Conservation (phyloP, 129 eudicot genomes). For the Flaveria brownii region DNA sequence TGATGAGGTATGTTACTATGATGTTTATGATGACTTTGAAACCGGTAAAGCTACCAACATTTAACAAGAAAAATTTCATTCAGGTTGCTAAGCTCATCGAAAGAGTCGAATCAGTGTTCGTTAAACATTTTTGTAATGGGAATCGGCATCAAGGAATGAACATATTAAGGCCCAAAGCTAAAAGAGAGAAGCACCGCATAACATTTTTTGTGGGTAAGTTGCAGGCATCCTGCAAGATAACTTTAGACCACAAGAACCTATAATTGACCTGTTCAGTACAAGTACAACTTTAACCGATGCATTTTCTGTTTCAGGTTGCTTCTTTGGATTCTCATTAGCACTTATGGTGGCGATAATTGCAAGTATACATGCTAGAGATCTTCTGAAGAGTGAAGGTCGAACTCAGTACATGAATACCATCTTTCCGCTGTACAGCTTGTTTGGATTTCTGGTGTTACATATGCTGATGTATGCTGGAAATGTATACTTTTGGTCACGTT, state of each 20-base stretch:
- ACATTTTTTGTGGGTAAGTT: conserved; percentile 54
- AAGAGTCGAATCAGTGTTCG: conserved; percentile 54
- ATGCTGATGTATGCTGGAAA: conserved; percentile 44
- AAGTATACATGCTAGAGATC: conserved; percentile 40
- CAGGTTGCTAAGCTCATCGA: conserved; percentile 54
- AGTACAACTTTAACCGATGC: background rate
- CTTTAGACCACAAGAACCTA: background rate
- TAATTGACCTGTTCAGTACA: background rate
- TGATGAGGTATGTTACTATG: conserved; percentile 50
- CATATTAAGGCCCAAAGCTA: conserved; percentile 50
- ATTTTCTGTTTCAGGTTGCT: conserved; percentile 48
- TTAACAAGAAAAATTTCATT: background rate
- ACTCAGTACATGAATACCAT: conserved; percentile 59
- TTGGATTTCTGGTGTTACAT: conserved; percentile 51
- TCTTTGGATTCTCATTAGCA: conserved; percentile 68
- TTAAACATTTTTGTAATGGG: conserved; percentile 58
- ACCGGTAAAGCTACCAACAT: background rate
- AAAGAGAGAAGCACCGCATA: conserved; percentile 47
- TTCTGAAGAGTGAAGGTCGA: conserved; percentile 46
- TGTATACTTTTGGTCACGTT: conserved; percentile 45
- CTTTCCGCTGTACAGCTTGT: conserved; percentile 69
- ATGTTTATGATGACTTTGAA: background rate
- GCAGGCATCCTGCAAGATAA: conserved; percentile 1
- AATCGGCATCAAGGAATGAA: conserved; percentile 58
- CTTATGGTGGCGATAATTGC: conserved; percentile 49